These are phyloP conservation scores for Ophiorrhiza pumila DNA, from an alignment of 257 asterid genomes.

Conservation along the genomic window DNA sequence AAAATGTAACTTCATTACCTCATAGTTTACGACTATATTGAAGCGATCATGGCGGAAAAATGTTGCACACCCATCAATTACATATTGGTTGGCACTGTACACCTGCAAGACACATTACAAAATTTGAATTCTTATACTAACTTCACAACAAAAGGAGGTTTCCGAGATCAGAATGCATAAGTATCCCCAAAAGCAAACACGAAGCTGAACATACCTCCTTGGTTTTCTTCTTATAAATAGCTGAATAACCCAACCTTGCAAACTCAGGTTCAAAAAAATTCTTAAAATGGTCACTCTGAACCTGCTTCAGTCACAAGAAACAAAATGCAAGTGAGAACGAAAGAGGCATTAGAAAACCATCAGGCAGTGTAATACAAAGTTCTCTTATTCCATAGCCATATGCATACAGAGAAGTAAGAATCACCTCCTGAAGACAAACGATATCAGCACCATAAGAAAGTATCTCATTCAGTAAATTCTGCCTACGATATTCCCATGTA, in stretches of 20 bases:
- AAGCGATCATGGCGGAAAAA: slow-evolving; percentile 84
- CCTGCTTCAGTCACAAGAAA: slow-evolving; percentile 75
- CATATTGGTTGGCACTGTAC: slow-evolving; percentile 40
- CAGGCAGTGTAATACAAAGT: too few relatives aligned
- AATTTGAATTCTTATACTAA: not conserved
- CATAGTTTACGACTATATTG: slow-evolving; percentile 71
- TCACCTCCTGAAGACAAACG: slow-evolving; percentile 91
- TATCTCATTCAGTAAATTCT: slow-evolving; percentile 71
- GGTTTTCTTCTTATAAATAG: slow-evolving; percentile 61
- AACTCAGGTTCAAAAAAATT: slow-evolving; percentile 81
- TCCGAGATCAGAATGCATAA: slow-evolving; percentile 9
- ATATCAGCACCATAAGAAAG: slow-evolving; percentile 75
- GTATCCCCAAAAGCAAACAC: not conserved
- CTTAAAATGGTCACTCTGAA: slow-evolving; percentile 76
- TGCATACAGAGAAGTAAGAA: too few relatives aligned
- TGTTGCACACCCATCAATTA: slow-evolving; percentile 77
- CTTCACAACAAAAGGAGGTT: slow-evolving; percentile 13
- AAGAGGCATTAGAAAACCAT: too few relatives aligned
- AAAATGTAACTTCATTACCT: slow-evolving; percentile 38
- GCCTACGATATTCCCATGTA: slow-evolving; percentile 82
- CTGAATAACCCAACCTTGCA: slow-evolving; percentile 81
- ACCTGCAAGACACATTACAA: slow-evolving; percentile 36
- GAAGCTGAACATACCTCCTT: slow-evolving; percentile 46
- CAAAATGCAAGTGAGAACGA: too few relatives aligned
- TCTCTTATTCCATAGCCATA: not conserved